Base-by-base conservation (phyloP, 176 grass and related monocot species). In the Chloris gayana region DNA sequence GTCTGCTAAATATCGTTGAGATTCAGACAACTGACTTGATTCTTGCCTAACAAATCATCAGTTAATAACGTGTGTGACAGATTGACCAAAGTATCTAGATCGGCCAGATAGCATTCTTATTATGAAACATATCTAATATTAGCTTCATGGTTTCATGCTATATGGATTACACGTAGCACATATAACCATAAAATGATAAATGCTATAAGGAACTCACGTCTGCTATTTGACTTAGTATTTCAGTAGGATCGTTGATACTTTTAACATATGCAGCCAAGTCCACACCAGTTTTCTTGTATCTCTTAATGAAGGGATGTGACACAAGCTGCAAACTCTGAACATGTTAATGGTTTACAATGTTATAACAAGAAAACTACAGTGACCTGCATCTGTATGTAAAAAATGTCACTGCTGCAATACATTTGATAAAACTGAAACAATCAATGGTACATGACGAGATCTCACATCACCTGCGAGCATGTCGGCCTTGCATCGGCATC, bases 301-400 rank as follows among this genome's bases (percentile, higher is more conserved):
- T 89, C 56, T 72, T 91, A 38, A 94, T 91, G 80, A 94, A 94
- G 33, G 92, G 84, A 64, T 94, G 92, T 37, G 73, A 85, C 61
- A 94, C 60, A 75, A 94, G 84, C 92, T 91, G 78, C 72, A 89
- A 57, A 65, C 71, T 51, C 76, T 47, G 47, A 77, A 17, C 51
- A 82, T 67, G 12, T 75, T 35, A 75, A 62, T 37, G 9, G 62
- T 50, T 29, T 50, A 27, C 8, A 12, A 18, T 50, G 41, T 2
- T 44, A 38, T 72, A 18, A 47, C 7, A 32, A 72, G 15, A 14
- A 51, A 8, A 33, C 0, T 33, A 18, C 42, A 30, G n/a, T 12
- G 0, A 59, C 24, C 56, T 10, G 9, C n/a, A 59, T 59, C n/a
- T n/a, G 35, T 12, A 44, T 44, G 41, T 37, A 37, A 37, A 37